These are phyloP conservation scores for Talaromyces sp. DNA, from an alignment of 2,329 filamentous ascomycete species.

Conservation along the genomic window DNA sequence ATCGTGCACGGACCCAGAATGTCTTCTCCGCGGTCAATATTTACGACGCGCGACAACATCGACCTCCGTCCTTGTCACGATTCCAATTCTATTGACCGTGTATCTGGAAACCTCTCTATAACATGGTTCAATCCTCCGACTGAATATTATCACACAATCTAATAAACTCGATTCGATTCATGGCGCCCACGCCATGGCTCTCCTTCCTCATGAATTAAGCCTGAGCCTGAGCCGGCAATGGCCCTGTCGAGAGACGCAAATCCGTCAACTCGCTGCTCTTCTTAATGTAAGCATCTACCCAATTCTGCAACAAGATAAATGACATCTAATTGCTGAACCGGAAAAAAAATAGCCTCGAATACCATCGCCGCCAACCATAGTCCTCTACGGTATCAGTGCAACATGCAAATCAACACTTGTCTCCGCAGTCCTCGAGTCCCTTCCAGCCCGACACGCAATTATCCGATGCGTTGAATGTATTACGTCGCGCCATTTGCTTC, in stretches of 20 bases:
- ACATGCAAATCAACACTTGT: conserved; percentile 79
- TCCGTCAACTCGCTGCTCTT: conserved; percentile 36
- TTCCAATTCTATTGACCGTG: not conserved
- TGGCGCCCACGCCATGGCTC: conserved; percentile 1
- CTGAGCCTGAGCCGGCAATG: conserved; percentile 36
- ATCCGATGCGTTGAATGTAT: conserved; percentile 44
- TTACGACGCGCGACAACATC: not conserved
- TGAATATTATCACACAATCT: too few relatives aligned
- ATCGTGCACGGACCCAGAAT: conserved; percentile 7
- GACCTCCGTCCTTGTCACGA: not conserved
- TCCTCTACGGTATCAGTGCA: conserved; percentile 77
- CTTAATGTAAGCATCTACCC: conserved; percentile 32
- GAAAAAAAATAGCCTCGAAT: conserved; percentile 39
- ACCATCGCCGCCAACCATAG: conserved; percentile 67
- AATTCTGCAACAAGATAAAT: not conserved
- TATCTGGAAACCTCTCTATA: not conserved
- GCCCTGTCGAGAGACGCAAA: conserved; percentile 42
- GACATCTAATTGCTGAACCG: too few relatives aligned
- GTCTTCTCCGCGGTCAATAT: not conserved
- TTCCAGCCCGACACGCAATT: conserved; percentile 45
- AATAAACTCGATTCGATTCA: not conserved
- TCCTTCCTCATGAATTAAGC: conserved; percentile 30
- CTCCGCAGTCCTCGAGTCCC: conserved; percentile 57
- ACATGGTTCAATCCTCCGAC: not conserved
- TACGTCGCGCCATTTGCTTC: conserved; percentile 42